These are phyloP conservation scores for Phytophthora ohioensis DNA, from an alignment of 352 stramenopile genomes.

Conservation along the genomic window DNA sequence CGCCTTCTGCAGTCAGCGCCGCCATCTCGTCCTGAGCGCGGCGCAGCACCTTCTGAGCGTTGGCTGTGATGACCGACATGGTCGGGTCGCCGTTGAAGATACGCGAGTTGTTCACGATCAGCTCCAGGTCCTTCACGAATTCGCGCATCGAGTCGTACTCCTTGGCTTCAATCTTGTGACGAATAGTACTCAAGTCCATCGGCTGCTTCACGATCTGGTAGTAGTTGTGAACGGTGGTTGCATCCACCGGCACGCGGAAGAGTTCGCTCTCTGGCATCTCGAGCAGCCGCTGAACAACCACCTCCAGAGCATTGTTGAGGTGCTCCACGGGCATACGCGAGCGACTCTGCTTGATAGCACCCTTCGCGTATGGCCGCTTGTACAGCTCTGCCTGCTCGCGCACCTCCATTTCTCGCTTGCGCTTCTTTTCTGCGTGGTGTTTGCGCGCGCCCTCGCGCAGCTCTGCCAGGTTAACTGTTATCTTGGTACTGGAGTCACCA, in stretches of 20 bases:
- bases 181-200: conserved; percentile 81
- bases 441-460: conserved; percentile 79
- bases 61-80: conserved; percentile 78
- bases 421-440: conserved; percentile 84
- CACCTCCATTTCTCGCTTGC: conserved; percentile 77
- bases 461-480: conserved; percentile 81
- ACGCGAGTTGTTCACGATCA: conserved; percentile 89
- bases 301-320: conserved; percentile 69
- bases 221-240: conserved; percentile 70
- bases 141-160: conserved; percentile 87
- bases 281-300: conserved; percentile 72
- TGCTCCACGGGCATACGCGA: conserved; percentile 81
- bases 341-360: conserved; percentile 75
- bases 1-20: conserved; percentile 64
- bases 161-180: conserved; percentile 67
- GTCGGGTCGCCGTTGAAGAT: conserved; percentile 81
- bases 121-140: conserved; percentile 88
- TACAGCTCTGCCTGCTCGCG: conserved; percentile 83
- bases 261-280: conserved; percentile 85
- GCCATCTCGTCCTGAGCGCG: conserved; percentile 79
- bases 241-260: conserved; percentile 77
- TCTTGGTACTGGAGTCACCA: conserved; percentile 55
- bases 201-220: conserved; percentile 89
- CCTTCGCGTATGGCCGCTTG: conserved; percentile 82
- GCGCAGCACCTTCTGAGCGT: conserved; percentile 81